Base-by-base conservation (phyloP, 306 rosid species). In the Phaseolus lunatus region DNA sequence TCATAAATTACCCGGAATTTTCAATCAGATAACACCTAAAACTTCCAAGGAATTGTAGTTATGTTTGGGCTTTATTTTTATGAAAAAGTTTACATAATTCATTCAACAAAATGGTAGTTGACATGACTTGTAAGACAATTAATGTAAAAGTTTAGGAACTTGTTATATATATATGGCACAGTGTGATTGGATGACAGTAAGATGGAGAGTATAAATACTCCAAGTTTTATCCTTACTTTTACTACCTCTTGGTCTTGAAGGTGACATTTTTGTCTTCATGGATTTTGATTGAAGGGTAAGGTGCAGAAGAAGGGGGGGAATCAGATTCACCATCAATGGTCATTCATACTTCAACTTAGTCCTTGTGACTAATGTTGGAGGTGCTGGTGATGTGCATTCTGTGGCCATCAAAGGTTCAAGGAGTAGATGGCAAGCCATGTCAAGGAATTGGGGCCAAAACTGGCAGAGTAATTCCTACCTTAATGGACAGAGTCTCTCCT, bases 361-460 rank as follows among this genome's bases (percentile, higher is more conserved):
- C 27, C 91, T 92, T 1, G 84, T 92, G 44, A 92, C 97, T 0
- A 92, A 92, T 63, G 97, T n/a, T n/a, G n/a, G n/a, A n/a, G n/a
- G n/a, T n/a, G n/a, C n/a, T n/a, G n/a, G n/a, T n/a, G n/a, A n/a
- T 81, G 94, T 84, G 20, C 92, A 89, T 37, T 64, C 88, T 20
- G 87, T 92, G 43, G 39, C 93, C 33, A 89, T 92, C 70, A 92
- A 88, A 74, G 97, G 97, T 26, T 89, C 97, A 23, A 86, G 92
- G 56, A 80, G 85, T 29, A 75, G 92, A 49, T 92, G 94, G 97
- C 91, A 84, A 76, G 37, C 87, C 50, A 88, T 92, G 93, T 92
- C 97, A 41, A 84, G 97, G 41, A 92, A 92, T 16, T 92, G 97
- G 97, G 97, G 97, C 1, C 94, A 92, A 79, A 92, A 92, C 58